Evolutionary conservation across 148 eudicot species (phyloP), one percentile per base, ranked within the genome.

Genomic region (Fagopyrum tataricum): DNA sequence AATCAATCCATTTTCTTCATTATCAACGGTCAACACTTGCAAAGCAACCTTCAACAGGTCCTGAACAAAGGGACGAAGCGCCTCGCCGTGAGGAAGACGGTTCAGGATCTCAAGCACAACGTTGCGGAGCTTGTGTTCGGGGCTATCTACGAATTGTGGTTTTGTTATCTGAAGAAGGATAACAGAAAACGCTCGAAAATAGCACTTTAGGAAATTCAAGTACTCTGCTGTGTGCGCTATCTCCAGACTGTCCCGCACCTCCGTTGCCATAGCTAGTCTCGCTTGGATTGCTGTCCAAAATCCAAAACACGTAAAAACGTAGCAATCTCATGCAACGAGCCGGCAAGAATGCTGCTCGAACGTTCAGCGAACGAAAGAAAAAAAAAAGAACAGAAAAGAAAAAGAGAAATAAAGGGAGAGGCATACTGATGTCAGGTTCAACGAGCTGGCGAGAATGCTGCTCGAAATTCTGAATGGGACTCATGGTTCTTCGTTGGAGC

Each of bases 211-310:
- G 87, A 94, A 94, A 87, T 91, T 94, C 81, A 94, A 82, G 86
- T 94, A 94, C 86, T 94, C 98, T 41, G 93, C 93, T 0, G 98
- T 94, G 76, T 94, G 98, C 18, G 90, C 86, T 67, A 94, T 88
- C 84, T 94, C 98, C 68, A 94, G 76, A 79, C 98, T 94, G 72
- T 94, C 98, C 76, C 97, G 86, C n/a, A 94, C 98, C 87, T 94
- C 98, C 97, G 88, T 91, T 10, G 88, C 98, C 98, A 94, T 89
- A 55, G 88, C 90, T 44, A 91, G 82, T 79, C 98, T 87, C 72
- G 74, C 44, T 47, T 87, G 90, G 67, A 94, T 88, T 69, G 93
- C 98, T 92, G 82, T 74, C 14, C 72, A 61, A 46, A 56, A 83
- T 51, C 3, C 13, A 64, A 31, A 15, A 64, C 20, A 37, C 69